These are phyloP conservation scores for Acanthamoeba sp. DNA, from an alignment of 208 protist genomes.

Conservation along the genomic window DNA sequence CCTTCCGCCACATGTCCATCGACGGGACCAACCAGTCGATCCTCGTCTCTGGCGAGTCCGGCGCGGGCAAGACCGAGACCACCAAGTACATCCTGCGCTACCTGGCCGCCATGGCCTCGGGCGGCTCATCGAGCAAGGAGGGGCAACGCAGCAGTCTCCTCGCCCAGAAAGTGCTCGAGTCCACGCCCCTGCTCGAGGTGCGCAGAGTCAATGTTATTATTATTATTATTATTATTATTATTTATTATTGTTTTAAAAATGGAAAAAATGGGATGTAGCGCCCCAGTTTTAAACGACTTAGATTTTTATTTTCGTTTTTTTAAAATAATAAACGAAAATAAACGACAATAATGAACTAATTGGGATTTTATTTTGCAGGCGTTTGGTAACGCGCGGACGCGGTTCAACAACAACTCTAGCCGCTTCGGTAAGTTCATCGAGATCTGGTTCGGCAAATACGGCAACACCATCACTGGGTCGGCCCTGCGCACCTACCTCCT, in stretches of 20 bases:
- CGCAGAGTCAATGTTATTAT: no score
- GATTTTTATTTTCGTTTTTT: no score
- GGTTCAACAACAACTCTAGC: slow-evolving; percentile 88
- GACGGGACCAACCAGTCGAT: slow-evolving; percentile 81
- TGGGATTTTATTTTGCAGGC: no score
- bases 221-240: no score
- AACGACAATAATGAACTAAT: no score
- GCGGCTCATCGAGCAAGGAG: neutral
- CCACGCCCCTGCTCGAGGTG: slow-evolving; percentile 71
- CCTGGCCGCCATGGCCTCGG: slow-evolving; percentile 71
- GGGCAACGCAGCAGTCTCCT: neutral
- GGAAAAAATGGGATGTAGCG: no score
- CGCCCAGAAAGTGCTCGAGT: slow-evolving; percentile 60
- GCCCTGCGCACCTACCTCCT: slow-evolving; percentile 66
- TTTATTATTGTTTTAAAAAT: no score
- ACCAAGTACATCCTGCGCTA: slow-evolving; percentile 81
- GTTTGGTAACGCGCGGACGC: slow-evolving; percentile 88
- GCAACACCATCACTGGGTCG: neutral
- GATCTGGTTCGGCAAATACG: slow-evolving; percentile 75
- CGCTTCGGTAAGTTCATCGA: slow-evolving; percentile 90
- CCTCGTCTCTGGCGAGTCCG: slow-evolving; percentile 83
- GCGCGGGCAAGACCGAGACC: slow-evolving; percentile 84
- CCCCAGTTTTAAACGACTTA: no score
- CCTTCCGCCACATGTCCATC: slow-evolving; percentile 42
- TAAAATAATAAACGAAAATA: no score